Percentiles rank a stretch among this genome's conserved stretches.
Conservation (phyloP, 495 filamentous ascomycete species). For the Aspergillus sclerotiicarbonarius region DNA sequence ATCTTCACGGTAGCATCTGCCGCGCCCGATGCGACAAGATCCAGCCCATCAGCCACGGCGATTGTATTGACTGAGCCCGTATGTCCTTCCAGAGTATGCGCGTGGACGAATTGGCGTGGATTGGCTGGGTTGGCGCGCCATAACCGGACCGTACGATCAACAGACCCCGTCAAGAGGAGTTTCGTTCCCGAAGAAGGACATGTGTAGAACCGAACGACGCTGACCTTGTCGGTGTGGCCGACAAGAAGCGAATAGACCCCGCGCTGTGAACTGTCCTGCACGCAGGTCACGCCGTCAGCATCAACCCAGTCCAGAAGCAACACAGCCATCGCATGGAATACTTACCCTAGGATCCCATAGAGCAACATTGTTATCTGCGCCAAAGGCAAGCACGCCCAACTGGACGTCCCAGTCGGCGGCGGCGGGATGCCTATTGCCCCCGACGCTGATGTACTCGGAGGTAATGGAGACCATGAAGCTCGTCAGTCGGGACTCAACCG, state of each 20-base stretch:
- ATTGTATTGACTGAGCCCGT: constrained; percentile 77
- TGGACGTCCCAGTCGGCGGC: constrained; percentile 85
- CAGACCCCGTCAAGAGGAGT: constrained; percentile 74
- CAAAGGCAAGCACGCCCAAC: constrained; percentile 77
- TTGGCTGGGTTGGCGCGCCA: constrained; percentile 51
- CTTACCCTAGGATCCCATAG: constrained; percentile 83
- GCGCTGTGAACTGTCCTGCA: constrained; percentile 44
- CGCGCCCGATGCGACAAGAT: constrained; percentile 67
- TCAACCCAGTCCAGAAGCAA: not conserved
- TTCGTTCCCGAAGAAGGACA: constrained; percentile 42
- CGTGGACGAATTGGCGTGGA: constrained; percentile 35
- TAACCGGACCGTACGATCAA: constrained; percentile 73
- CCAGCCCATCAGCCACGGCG: constrained; percentile 49
- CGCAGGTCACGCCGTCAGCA: constrained; percentile 14
- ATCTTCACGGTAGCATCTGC: constrained; percentile 82
- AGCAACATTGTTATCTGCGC: constrained; percentile 83
- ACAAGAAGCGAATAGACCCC: constrained; percentile 71
- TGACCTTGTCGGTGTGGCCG: constrained; percentile 80
- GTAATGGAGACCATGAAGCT: constrained; percentile 44
- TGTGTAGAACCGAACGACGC: constrained; percentile 76
- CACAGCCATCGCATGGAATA: constrained; percentile 2
- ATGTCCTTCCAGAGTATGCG: constrained; percentile 59
- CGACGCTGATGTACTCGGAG: constrained; percentile 71
- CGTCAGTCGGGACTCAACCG: not conserved
- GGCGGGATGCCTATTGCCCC: constrained; percentile 85